Evolutionary conservation across 2,329 filamentous ascomycete species (phyloP).

Genomic region (Neoarthrinium moseri): DNA sequence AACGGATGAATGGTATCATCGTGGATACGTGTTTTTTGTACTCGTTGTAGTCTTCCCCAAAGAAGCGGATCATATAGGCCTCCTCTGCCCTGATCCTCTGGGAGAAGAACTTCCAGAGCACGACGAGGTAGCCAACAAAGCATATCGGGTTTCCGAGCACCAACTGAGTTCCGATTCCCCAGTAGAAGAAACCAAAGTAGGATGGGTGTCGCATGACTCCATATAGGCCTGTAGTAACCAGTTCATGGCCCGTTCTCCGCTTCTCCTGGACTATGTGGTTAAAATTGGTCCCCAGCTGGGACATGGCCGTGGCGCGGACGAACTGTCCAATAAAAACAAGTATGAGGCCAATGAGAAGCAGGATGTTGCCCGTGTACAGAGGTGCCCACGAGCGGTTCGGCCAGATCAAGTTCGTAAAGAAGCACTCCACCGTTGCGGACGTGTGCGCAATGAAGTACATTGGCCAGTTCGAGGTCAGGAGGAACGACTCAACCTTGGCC

Average conservation of each 20-base stretch:
- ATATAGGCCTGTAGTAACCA: conserved; percentile 87
- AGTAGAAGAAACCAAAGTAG: conserved; percentile 99
- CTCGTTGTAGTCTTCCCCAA: conserved; percentile 74
- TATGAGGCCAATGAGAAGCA: conserved; percentile 57
- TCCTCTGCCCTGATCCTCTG: conserved; percentile 77
- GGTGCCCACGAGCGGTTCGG: conserved; percentile 48
- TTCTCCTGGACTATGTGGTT: conserved; percentile 80
- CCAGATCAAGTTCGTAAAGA: conserved; percentile 58
- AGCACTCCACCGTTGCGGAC: conserved; percentile 70
- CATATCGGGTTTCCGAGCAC: conserved; percentile 83
- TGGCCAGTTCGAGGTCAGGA: conserved; percentile 81
- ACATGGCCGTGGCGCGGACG: conserved; percentile 81
- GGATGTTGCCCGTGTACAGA: conserved; percentile 36
- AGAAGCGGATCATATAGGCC: conserved; percentile 73
- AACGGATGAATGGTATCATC: conserved; percentile 73
- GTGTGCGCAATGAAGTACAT: conserved; percentile 82
- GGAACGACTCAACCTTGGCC: conserved; percentile 73
- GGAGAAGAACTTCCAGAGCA: conserved; percentile 85
- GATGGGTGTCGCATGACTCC: conserved; percentile 75
- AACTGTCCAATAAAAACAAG: conserved; percentile 70
- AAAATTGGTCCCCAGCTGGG: conserved; percentile 85
- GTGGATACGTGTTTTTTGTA: conserved; percentile 73
- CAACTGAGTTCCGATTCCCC: conserved; percentile 91
- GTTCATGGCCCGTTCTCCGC: conserved; percentile 65
- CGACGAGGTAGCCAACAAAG: conserved; percentile 68